Percentiles rank a stretch among this genome's conserved stretches.
Evolutionary conservation across 2,329 filamentous ascomycete species (phyloP).

Genomic region (Rutstroemia sydowiana): DNA sequence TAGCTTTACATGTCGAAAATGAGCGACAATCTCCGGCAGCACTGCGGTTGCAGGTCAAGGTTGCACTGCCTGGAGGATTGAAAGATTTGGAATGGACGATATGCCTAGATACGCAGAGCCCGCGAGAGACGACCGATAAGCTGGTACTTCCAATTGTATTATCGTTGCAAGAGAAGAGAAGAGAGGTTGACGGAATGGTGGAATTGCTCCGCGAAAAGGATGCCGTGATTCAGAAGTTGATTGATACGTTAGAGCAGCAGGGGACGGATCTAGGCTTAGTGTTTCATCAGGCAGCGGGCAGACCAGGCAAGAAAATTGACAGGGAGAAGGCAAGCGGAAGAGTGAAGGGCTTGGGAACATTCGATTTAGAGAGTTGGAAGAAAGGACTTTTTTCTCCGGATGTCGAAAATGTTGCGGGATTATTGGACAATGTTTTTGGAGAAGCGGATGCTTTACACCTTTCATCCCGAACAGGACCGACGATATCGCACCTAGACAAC

Average conservation of each 20-base stretch:
- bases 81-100: constrained; percentile 59
- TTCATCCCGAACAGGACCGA: not conserved
- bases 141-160: constrained; percentile 42
- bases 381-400: constrained; percentile 4
- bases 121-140: constrained; percentile 35
- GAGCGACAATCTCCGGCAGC: constrained; percentile 23
- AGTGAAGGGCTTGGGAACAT: constrained; percentile 41
- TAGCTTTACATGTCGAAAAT: constrained; percentile 34
- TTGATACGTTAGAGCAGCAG: constrained; percentile 45
- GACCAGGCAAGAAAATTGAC: constrained; percentile 34
- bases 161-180: constrained; percentile 33
- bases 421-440: constrained; percentile 22
- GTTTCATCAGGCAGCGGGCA: constrained; percentile 38
- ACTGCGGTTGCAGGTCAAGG: constrained; percentile 41
- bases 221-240: constrained; percentile 44
- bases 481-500: not conserved
- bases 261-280: constrained; percentile 43
- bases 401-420: constrained; percentile 10
- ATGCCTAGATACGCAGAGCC: constrained; percentile 37
- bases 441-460: not conserved
- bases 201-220: constrained; percentile 44
- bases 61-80: constrained; percentile 55
- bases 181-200: constrained; percentile 38
- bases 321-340: constrained; percentile 28
- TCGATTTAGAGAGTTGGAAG: constrained; percentile 32